Evolutionary conservation across 2,329 filamentous ascomycete species (phyloP).

Genomic region (Raffaelea arxii): DNA sequence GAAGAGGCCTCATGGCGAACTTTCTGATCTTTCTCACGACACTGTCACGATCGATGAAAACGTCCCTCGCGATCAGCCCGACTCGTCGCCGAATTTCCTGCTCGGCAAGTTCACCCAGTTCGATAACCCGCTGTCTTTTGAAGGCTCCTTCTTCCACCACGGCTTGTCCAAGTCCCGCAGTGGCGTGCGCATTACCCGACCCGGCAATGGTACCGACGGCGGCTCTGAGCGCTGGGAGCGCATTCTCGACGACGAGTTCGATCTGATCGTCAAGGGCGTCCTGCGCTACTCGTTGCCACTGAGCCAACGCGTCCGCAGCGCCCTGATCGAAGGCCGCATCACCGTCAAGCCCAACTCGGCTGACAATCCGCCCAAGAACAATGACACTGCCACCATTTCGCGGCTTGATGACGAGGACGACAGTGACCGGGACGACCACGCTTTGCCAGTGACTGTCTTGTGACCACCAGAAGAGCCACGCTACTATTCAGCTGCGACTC

Average conservation of each 20-base stretch:
- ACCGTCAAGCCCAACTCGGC: slow-evolving; percentile 53
- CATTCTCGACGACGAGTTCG: slow-evolving; percentile 84
- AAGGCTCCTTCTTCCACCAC: slow-evolving; percentile 78
- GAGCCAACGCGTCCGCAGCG: slow-evolving; percentile 49
- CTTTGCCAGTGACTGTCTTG: too few species aligned
- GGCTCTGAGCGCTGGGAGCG: slow-evolving; percentile 83
- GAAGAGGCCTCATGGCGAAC: slow-evolving; percentile 26
- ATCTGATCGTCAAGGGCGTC: slow-evolving; percentile 83
- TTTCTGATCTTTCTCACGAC: background rate
- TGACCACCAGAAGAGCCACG: background rate
- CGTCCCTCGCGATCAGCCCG: slow-evolving; percentile 44
- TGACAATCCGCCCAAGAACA: slow-evolving; percentile 37
- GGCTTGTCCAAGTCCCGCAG: slow-evolving; percentile 64
- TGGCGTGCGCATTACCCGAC: slow-evolving; percentile 70
- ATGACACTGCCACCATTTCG: slow-evolving; percentile 23
- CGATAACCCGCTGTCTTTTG: slow-evolving; percentile 80
- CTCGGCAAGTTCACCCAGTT: slow-evolving; percentile 83
- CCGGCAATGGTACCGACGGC: slow-evolving; percentile 81
- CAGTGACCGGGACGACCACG: background rate
- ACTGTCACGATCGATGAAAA: slow-evolving; percentile 18
- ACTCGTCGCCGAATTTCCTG: slow-evolving; percentile 71
- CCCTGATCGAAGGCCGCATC: slow-evolving; percentile 49
- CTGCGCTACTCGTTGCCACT: slow-evolving; percentile 69
- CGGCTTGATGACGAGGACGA: background rate
- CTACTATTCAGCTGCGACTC: background rate